Base-by-base conservation (phyloP, 2,329 filamentous ascomycete species). In the Trichoderma sp. region DNA sequence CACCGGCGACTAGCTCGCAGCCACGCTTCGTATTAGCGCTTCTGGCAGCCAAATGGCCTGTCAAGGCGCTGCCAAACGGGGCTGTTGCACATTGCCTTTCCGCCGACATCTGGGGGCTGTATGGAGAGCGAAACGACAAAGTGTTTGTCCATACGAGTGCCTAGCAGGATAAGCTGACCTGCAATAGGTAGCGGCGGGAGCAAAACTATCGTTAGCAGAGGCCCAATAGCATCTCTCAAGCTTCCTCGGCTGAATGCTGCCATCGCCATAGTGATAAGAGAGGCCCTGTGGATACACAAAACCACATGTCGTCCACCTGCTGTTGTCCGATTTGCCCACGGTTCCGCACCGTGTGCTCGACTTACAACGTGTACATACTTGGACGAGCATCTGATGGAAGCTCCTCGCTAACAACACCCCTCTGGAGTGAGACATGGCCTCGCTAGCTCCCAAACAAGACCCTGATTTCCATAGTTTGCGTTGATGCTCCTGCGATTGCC, bases 401-500 rank as follows among this genome's bases (percentile, higher is more conserved):
- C 69, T 64, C 50, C n/a, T 53, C 45, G 21, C 45, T 74, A 74
- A 59, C 21, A 31, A 24, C 62, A 59, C 62, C 65, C 35, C 73
- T 14, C n/a, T 35, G 65, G 64, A 50, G 73, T 67, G 41, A 31
- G n/a, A 65, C 21, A 71, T 33, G 16, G 31, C 41, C 35, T 45
- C 27, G 8, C 45, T 56, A 56, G 71, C 53, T 71, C 35, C 53
- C 56, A 62, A 50, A 31, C 29, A 53, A 64, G 69, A 72, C 69
- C 69, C 69, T 72, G 69, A 72, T 72, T 72, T 72, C 62, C 63
- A 38, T 71, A 29, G 50, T 45, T 67, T 72, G 67, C 62, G 14
- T 35, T 75, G 68, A 75, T 75, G 63, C 45, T 64, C 50, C 45
- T 75, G 74, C 74, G 21, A 75, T 72, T 64, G 62, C 45, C 35